Conservation (phyloP, 306 rosid species). For the Prunus campanulata region DNA sequence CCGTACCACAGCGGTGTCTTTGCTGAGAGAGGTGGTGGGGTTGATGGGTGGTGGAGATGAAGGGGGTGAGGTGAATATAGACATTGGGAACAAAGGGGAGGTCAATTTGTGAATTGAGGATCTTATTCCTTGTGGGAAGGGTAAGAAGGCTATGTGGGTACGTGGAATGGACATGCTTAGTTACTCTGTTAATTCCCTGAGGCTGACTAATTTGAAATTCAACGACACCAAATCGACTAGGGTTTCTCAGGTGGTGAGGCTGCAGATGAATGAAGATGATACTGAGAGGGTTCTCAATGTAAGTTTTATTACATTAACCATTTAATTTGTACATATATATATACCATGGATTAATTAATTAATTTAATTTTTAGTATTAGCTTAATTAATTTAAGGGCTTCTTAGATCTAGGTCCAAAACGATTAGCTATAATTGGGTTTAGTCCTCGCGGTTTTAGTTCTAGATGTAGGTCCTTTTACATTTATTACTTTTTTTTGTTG, state of each 20-base stretch:
- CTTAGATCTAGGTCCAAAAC: no score
- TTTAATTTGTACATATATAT: neutral
- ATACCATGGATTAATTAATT: neutral
- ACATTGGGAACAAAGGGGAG: slow-evolving; percentile 5
- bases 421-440: no score
- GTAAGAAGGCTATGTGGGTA: slow-evolving; percentile 40
- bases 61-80: neutral
- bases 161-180: slow-evolving; percentile 48
- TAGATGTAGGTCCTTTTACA: no score
- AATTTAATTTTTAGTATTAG: neutral
- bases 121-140: slow-evolving; percentile 32
- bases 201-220: slow-evolving; percentile 49
- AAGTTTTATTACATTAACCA: neutral
- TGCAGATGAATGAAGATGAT: slow-evolving; percentile 34
- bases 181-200: slow-evolving; percentile 47
- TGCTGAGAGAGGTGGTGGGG: slow-evolving; percentile 38
- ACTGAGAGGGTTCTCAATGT: slow-evolving; percentile 43
- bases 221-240: slow-evolving; percentile 29
- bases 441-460: no score
- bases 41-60: slow-evolving; percentile 8
- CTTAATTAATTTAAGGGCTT: no score
- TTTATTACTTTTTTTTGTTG: no score
- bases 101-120: slow-evolving; percentile 43
- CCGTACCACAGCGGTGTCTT: slow-evolving; percentile 47
- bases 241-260: slow-evolving; percentile 45